Evolutionary conservation across 805 yeast genomes (phyloP).

Genomic region (Candida tallmaniae): DNA sequence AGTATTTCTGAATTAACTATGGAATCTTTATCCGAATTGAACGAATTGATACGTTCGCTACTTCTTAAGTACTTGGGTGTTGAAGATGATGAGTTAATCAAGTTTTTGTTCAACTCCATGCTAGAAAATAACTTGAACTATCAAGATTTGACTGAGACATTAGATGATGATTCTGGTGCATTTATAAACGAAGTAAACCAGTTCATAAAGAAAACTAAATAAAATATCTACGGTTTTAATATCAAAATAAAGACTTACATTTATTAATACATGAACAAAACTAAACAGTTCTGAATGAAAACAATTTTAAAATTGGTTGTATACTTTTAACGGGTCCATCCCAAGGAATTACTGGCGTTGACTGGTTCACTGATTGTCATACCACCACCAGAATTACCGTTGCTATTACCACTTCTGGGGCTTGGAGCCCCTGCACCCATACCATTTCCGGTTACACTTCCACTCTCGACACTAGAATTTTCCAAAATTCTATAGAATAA

Average conservation of each 20-base stretch:
- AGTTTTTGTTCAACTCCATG: conserved; percentile 39
- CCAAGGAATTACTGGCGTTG: conserved; percentile 65
- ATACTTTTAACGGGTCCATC: conserved; percentile 48
- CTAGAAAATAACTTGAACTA: conserved; percentile 23
- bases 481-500: conserved; percentile 22
- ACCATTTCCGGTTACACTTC: no score
- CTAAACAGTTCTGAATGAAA: background rate
- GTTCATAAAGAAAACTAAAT: conserved; percentile 7
- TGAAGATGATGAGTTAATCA: conserved; percentile 46
- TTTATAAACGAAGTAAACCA: conserved; percentile 40
- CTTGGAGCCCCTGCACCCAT: conserved; percentile 9
- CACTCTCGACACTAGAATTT: conserved; percentile 10
- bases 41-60: conserved; percentile 34
- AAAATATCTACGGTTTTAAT: no score
- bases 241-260: no score
- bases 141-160: conserved; percentile 45
- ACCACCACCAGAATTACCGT: conserved; percentile 12
- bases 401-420: background rate
- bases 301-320: conserved; percentile 1
- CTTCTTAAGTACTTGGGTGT: conserved; percentile 52
- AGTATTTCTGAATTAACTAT: background rate
- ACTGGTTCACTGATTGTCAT: conserved; percentile 60
- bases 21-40: conserved; percentile 14
- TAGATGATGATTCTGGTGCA: conserved; percentile 45
- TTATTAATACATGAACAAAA: conserved; percentile 6